These are phyloP conservation scores for Trichoderma guizhouense DNA, from an alignment of 2,329 filamentous ascomycete genomes.

Conservation along the genomic window DNA sequence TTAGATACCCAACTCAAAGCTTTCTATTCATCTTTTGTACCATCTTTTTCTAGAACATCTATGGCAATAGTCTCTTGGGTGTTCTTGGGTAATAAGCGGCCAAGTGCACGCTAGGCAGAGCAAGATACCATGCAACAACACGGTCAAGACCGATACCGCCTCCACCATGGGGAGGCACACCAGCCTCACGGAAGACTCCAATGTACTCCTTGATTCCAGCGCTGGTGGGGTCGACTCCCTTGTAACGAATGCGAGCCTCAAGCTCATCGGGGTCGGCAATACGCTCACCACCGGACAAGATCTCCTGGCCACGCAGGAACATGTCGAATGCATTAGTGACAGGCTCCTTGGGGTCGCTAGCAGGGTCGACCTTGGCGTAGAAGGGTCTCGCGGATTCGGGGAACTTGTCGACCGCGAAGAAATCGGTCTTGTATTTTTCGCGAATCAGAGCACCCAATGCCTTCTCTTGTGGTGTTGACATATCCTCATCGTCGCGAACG, in stretches of 20 bases:
- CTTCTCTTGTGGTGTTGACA: conserved; percentile 79
- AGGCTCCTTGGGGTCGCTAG: conserved; percentile 59
- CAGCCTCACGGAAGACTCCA: conserved; percentile 74
- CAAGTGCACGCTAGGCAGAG: conserved; percentile 57
- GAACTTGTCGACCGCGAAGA: conserved; percentile 97
- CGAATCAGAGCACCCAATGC: conserved; percentile 83
- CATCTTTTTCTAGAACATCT: conserved; percentile 19
- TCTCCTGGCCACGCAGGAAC: conserved; percentile 90
- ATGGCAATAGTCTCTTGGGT: conserved; percentile 57
- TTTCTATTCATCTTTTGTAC: not conserved
- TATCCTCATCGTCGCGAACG: conserved; percentile 73
- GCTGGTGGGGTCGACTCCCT: conserved; percentile 75
- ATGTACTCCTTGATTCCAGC: conserved; percentile 86
- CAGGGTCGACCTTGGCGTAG: conserved; percentile 78
- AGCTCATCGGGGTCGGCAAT: conserved; percentile 77
- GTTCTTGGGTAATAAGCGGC: conserved; percentile 58
- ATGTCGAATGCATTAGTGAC: conserved; percentile 74
- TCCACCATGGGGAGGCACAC: conserved; percentile 72
- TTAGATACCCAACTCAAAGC: not conserved
- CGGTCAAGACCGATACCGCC: conserved; percentile 48
- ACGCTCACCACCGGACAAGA: conserved; percentile 87
- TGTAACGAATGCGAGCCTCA: conserved; percentile 70
- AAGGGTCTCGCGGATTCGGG: conserved; percentile 84
- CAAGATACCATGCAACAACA: conserved; percentile 67
- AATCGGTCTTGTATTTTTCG: conserved; percentile 89